A percentile compares a stretch with the other conserved stretches of the same genome.
phyloP scores from a whole-genome alignment of 768 basidiomycete genomes.

The Lyophyllum shimeji region DNA sequence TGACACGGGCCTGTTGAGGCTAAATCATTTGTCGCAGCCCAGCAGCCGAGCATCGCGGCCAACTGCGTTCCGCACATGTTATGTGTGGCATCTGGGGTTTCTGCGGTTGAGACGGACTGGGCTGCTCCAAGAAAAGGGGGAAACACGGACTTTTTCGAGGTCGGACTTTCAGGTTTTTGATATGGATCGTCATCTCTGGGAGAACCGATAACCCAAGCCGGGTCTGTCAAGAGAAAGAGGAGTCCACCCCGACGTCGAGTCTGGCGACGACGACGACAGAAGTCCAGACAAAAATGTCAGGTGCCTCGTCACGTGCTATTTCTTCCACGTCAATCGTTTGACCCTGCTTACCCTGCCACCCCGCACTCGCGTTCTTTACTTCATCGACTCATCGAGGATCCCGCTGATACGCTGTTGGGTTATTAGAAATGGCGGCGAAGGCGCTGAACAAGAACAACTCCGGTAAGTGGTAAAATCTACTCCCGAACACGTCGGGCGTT shows the following conservation, averaged over 20 bases:
- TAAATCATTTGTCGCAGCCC: slow-evolving; percentile 73
- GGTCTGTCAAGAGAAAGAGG: slow-evolving; percentile 8
- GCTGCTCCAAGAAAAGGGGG: neutral
- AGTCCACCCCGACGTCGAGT: neutral
- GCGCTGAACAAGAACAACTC: slow-evolving; percentile 89
- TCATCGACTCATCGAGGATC: slow-evolving; percentile 26
- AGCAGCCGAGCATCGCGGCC: slow-evolving; percentile 80
- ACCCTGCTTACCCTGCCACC: neutral
- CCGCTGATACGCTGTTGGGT: neutral
- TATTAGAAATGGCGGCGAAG: slow-evolving; percentile 26
- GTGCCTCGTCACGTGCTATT: slow-evolving; percentile 15
- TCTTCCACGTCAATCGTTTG: slow-evolving; percentile 16
- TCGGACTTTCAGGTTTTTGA: slow-evolving; percentile 78
- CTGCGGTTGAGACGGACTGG: slow-evolving; percentile 6
- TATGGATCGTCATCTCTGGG: slow-evolving; percentile 52
- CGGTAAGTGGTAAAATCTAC: slow-evolving; percentile 40
- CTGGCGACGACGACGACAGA: neutral
- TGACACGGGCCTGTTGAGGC: slow-evolving; percentile 55
- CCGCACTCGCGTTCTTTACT: slow-evolving; percentile 24
- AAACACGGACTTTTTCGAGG: slow-evolving; percentile 65
- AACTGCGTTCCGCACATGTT: slow-evolving; percentile 70
- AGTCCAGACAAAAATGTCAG: slow-evolving; percentile 5
- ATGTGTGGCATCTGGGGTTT: slow-evolving; percentile 38
- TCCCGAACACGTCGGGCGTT: neutral
- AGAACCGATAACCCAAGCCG: slow-evolving; percentile 6